Evolutionary conservation across 305 asterid species (phyloP).

Genomic region (Fraxinus sp.): DNA sequence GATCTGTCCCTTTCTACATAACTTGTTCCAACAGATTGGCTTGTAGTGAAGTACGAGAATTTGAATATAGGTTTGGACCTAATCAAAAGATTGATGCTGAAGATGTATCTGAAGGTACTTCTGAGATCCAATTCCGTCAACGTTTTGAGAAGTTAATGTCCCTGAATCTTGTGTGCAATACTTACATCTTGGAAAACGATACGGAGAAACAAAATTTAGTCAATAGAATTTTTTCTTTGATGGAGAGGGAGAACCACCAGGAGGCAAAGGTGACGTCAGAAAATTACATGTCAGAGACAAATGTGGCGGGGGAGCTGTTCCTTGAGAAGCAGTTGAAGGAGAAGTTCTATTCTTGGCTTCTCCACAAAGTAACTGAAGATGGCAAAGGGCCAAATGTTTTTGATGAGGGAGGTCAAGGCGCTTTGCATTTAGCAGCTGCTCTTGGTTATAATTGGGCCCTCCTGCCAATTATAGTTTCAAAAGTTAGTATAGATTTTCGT

Average conservation of each 20-base stretch:
- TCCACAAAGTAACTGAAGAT: conserved; percentile 55
- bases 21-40: conserved; percentile 85
- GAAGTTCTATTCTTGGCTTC: conserved; percentile 72
- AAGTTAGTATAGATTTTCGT: conserved; percentile 82
- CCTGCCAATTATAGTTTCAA: conserved; percentile 60
- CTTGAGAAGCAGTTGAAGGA: conserved; percentile 58
- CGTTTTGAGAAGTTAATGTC: conserved; percentile 62
- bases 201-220: conserved; percentile 42
- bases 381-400: conserved; percentile 52
- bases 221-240: conserved; percentile 45
- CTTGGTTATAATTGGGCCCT: conserved; percentile 92
- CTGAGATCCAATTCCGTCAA: conserved; percentile 49
- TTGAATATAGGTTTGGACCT: conserved; percentile 60
- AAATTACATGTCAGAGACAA: conserved; percentile 32
- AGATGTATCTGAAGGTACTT: conserved; percentile 38
- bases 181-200: conserved; percentile 34
- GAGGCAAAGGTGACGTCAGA: conserved; percentile 39
- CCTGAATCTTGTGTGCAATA: conserved; percentile 35
- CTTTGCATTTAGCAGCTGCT: conserved; percentile 89
- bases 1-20: conserved; percentile 70
- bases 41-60: conserved; percentile 89
- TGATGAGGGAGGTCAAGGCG: conserved; percentile 87
- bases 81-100: conserved; percentile 32
- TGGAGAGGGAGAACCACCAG: conserved; percentile 57
- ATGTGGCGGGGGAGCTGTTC: conserved; percentile 44